These are phyloP conservation scores for Barbatosphaeria neglecta DNA, from an alignment of 495 filamentous ascomycete genomes.

Conservation along the genomic window DNA sequence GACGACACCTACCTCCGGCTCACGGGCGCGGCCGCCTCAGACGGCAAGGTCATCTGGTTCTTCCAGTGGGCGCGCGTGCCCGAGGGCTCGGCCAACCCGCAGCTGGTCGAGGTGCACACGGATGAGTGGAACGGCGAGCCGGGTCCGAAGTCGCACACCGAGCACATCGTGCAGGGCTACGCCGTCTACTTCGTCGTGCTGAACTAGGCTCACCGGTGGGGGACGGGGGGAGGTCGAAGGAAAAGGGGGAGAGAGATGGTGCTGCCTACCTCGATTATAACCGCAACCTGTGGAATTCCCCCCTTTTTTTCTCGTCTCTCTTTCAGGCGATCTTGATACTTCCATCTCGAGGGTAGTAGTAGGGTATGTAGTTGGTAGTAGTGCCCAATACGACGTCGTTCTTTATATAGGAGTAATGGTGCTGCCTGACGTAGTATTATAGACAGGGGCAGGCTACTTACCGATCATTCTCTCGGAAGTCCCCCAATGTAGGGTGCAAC, in stretches of 20 bases:
- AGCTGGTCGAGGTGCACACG: not conserved
- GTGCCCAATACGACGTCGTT: too few species aligned
- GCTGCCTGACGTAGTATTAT: too few species aligned
- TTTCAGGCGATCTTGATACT: too few species aligned
- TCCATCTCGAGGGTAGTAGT: too few species aligned
- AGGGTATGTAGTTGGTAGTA: too few species aligned
- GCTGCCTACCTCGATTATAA: not conserved
- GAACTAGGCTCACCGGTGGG: too few species aligned
- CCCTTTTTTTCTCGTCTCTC: too few species aligned
- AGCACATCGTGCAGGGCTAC: not conserved
- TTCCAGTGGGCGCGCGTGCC: not conserved
- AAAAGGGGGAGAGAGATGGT: not conserved
- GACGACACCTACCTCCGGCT: not conserved
- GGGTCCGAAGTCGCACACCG: not conserved
- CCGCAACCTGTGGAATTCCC: too few species aligned
- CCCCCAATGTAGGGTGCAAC: too few species aligned
- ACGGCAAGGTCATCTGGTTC: not conserved
- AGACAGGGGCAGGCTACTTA: too few species aligned
- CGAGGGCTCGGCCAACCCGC: not conserved
- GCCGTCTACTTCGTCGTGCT: not conserved
- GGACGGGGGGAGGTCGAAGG: not conserved
- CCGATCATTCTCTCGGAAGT: too few species aligned
- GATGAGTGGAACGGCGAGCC: not conserved
- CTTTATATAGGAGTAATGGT: too few species aligned
- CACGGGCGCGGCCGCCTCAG: not conserved